These are phyloP conservation scores for Stentor roeselii DNA, from an alignment of 73 alveolate genomes.

Conservation along the genomic window DNA sequence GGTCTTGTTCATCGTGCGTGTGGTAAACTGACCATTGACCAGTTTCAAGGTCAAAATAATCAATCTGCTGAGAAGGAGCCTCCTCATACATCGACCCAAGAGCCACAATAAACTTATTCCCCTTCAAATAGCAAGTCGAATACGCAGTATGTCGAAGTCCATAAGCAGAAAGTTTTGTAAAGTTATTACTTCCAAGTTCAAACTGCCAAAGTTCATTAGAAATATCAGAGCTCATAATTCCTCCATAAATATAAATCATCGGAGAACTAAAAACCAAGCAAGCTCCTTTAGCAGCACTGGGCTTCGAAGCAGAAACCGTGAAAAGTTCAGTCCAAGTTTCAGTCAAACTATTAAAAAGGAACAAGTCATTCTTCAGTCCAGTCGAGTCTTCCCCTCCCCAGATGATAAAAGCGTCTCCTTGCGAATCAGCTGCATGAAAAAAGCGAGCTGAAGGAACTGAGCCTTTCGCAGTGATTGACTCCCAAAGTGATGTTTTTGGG, in stretches of 20 bases:
- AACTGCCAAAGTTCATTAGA: neutral
- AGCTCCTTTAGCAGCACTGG: neutral
- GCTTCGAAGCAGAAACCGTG: neutral
- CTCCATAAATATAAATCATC: neutral
- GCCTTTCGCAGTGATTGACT: neutral
- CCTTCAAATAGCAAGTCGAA: too few species aligned
- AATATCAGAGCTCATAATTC: neutral
- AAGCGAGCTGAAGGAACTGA: neutral
- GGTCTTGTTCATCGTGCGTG: too few species aligned
- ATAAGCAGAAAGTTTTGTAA: too few species aligned
- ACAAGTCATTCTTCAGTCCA: neutral
- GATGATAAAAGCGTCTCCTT: neutral
- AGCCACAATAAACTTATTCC: too few species aligned
- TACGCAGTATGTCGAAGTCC: too few species aligned
- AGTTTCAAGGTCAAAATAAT: too few species aligned
- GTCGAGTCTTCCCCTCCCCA: neutral
- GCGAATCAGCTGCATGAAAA: constrained; percentile 8
- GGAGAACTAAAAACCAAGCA: neutral
- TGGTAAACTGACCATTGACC: too few species aligned
- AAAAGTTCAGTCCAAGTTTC: neutral
- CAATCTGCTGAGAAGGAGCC: too few species aligned
- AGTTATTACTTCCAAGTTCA: neutral
- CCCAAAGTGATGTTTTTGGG: neutral
- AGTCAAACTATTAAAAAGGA: neutral
- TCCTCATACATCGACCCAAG: too few species aligned